Base-by-base conservation (phyloP, 2,329 filamentous ascomycete genomes). In the Hypoxylon sp. region DNA sequence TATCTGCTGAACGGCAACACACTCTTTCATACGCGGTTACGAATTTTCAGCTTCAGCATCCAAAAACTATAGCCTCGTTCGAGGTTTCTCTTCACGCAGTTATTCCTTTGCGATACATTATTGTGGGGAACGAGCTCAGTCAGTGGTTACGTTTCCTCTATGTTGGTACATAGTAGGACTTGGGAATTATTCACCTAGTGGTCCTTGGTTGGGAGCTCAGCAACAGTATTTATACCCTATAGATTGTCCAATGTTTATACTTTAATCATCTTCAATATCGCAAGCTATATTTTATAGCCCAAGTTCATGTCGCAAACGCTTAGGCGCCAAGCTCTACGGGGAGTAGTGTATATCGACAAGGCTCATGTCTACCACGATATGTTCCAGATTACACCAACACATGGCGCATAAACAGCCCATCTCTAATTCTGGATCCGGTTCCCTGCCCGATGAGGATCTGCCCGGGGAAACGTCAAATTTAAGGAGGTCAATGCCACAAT, bases 221-320 rank as follows among this genome's bases (percentile, higher is more conserved):
- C 15, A 46, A 44, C 27, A 56, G 39, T 32, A 31, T 3, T 37
- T 61, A 61, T 61, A 61, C 57, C 57, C 57, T 27, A 37, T 53
- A 19, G 17, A 61, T 44, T 47, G 24, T 13, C 4, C 6, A 59
- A 24, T 50, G 6, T 10, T 24, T 32, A 11, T 52, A 3, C 19
- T 17, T 42, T 46, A 27, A 5, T 50, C 15, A 17, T 17, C 5
- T 39, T 50, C 31, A 19, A 47, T 19, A 29, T 37, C 3, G 7
- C 17, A 19, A 7, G 24, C 21, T 39, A 1, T 27, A 50, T n/a
- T 47, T 4, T 24, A 32, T 32, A 46, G 4, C 24, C 21, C 24
- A 21, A 13, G 8, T 48, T 47, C 10, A 3, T 5, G 11, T 15
- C 46, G 32, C 8, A 37, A 15, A 37, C 11, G 11, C 32, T 13